Base-by-base conservation (phyloP, 2,329 filamentous ascomycete genomes). In the Knoxdaviesia capensis region DNA sequence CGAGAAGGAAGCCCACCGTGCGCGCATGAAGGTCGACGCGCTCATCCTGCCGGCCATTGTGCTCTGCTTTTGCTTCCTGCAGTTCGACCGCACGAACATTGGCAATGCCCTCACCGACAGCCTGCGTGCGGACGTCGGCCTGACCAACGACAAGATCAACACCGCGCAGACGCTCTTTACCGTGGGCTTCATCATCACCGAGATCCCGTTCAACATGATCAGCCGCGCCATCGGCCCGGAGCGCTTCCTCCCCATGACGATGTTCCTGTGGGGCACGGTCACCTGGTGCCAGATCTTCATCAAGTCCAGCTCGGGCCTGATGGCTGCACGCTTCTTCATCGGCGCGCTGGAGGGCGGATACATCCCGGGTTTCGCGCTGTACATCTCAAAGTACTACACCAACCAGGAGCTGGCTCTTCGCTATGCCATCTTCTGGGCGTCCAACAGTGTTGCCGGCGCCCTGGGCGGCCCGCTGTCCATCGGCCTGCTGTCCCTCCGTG, bases 31-130 rank as follows among this genome's bases (percentile, higher is more conserved):
- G 10, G 51, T 52, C 1, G 55, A 57, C 36, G 39, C 52, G 1
- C 47, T 46, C 2, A 52, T 57, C 2, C 38, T 57, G 31, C 54
- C 54, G 0, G 49, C 52, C 9, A 53, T 57, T 4, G 47, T 57
- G 2, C 47, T 54, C 5, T 54, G 52, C 31, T 57, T 57, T 33
- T 55, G 50, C 33, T 54, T 55, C 36, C 53, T 57, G 3, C 55
- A 57, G 11, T 55, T 57, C 34, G 54, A 57, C 31, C 52, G 54
- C 6, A 55, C 47, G 38, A 65, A 63, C 45, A 66, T 67, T 42
- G 61, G 61, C 43, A 69, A 66, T 33, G 68, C 68, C 3, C 48
- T 71, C 35, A 71, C 67, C 3, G 67, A 69, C 36, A 64, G 59
- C 3, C 60, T 71, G 37, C 58, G 64, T 9, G 45, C 56, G 3